A percentile compares a stretch with the other conserved stretches of the same genome.
Evolutionary conservation across 805 yeast species (phyloP).

Genomic region (Starmera dryadoides): DNA sequence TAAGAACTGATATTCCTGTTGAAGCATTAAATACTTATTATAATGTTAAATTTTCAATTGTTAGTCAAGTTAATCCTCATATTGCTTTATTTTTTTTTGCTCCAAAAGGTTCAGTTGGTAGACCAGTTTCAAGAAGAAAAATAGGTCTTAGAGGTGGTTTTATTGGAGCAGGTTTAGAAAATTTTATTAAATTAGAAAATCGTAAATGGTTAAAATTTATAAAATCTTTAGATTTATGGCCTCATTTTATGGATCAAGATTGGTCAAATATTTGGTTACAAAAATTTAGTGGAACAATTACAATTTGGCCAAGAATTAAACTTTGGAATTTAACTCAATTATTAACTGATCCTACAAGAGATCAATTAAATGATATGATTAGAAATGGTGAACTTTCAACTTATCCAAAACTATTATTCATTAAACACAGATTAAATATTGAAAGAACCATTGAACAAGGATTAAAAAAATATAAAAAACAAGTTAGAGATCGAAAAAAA

Average conservation of each 20-base stretch:
- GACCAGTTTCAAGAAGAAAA: conserved; percentile 58
- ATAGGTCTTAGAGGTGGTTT: conserved; percentile 74
- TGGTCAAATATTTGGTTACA: conserved; percentile 78
- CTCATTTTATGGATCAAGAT: conserved; percentile 64
- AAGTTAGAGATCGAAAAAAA: conserved; percentile 1
- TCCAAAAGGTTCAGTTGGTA: conserved; percentile 74
- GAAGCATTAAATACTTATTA: conserved; percentile 67
- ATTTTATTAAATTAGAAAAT: conserved; percentile 62
- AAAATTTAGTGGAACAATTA: conserved; percentile 65
- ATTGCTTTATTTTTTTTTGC: conserved; percentile 69
- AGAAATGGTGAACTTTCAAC: conserved; percentile 57
- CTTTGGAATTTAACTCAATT: conserved; percentile 56
- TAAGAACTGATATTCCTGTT: conserved; percentile 73
- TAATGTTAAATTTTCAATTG: conserved; percentile 69
- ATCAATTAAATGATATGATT: conserved; percentile 47
- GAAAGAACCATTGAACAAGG: conserved; percentile 59
- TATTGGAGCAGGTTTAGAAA: conserved; percentile 63
- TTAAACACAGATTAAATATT: conserved; percentile 55
- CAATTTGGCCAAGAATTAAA: conserved; percentile 65
- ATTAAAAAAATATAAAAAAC: conserved; percentile 21
- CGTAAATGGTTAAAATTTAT: conserved; percentile 70
- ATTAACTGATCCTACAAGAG: conserved; percentile 60
- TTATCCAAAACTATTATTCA: conserved; percentile 59
- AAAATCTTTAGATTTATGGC: conserved; percentile 58
- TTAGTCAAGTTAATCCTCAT: conserved; percentile 81